phyloP scores from a whole-genome alignment of 2,329 filamentous ascomycete species.

The Clonostachys rosea region DNA sequence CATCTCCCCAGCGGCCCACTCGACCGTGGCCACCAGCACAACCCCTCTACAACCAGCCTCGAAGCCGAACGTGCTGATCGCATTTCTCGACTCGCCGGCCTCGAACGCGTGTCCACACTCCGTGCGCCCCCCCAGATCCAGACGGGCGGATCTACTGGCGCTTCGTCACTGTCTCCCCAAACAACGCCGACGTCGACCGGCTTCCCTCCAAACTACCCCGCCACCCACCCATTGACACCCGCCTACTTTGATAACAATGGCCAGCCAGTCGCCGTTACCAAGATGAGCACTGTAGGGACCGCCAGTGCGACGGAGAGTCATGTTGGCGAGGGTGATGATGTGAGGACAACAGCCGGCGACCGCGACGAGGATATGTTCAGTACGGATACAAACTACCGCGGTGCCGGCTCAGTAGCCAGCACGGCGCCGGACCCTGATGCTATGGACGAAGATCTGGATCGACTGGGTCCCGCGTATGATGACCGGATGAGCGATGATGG shows the following conservation, averaged over 20 bases:
- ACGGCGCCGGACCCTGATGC: slow-evolving; percentile 34
- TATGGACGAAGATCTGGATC: slow-evolving; percentile 50
- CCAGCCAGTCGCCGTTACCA: slow-evolving; percentile 62
- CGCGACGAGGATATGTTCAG: slow-evolving; percentile 66
- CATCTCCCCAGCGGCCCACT: slow-evolving; percentile 54
- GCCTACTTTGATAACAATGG: slow-evolving; percentile 80
- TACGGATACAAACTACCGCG: slow-evolving; percentile 57
- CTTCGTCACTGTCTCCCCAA: slow-evolving; percentile 39
- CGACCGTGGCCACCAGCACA: slow-evolving; percentile 52
- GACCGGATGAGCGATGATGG: slow-evolving; percentile 85
- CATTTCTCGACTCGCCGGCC: slow-evolving; percentile 89
- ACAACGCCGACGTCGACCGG: slow-evolving; percentile 45
- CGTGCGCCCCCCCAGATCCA: slow-evolving; percentile 41
- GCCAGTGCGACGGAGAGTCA: slow-evolving; percentile 82
- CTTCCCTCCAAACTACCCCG: slow-evolving; percentile 32
- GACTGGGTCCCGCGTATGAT: slow-evolving; percentile 42
- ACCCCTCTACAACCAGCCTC: slow-evolving; percentile 63
- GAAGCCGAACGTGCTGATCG: slow-evolving; percentile 92
- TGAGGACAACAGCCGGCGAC: slow-evolving; percentile 47
- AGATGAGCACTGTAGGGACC: slow-evolving; percentile 86
- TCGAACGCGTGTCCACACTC: slow-evolving; percentile 80
- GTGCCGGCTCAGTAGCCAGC: slow-evolving; percentile 56
- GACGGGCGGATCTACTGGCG: slow-evolving; percentile 15
- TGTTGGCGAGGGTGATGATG: slow-evolving; percentile 46
- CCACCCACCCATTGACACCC: slow-evolving; percentile 40